These are phyloP conservation scores for Nemania serpens DNA, from an alignment of 2,329 filamentous ascomycete species.

Conservation along the genomic window DNA sequence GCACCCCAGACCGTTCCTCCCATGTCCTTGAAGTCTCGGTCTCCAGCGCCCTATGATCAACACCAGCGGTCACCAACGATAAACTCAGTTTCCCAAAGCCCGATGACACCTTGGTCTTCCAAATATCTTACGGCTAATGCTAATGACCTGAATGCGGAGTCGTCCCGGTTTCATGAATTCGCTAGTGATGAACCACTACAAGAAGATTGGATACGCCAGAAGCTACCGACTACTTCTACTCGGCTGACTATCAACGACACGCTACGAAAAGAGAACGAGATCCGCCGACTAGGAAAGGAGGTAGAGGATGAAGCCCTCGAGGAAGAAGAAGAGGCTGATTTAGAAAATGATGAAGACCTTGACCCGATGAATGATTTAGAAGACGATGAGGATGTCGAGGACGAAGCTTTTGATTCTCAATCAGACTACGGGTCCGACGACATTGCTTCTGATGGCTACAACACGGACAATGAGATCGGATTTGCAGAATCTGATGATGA, in stretches of 20 bases:
- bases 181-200: slow-evolving; percentile 80
- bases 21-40: slow-evolving; percentile 37
- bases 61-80: slow-evolving; percentile 39
- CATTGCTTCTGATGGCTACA: slow-evolving; percentile 69
- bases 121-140: slow-evolving; percentile 58
- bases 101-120: slow-evolving; percentile 45
- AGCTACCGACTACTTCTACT: slow-evolving; percentile 63
- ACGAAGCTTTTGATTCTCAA: slow-evolving; percentile 41
- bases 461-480: slow-evolving; percentile 73
- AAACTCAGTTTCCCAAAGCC: slow-evolving; percentile 47
- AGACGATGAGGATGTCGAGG: slow-evolving; percentile 54
- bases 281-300: slow-evolving; percentile 84
- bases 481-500: slow-evolving; percentile 72
- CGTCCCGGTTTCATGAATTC: slow-evolving; percentile 84
- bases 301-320: slow-evolving; percentile 70
- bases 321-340: slow-evolving; percentile 47
- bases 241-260: slow-evolving; percentile 91
- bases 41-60: slow-evolving; percentile 36
- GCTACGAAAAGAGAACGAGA: slow-evolving; percentile 84
- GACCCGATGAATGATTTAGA: slow-evolving; percentile 56
- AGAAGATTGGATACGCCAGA: slow-evolving; percentile 86
- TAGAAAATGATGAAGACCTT: slow-evolving; percentile 48
- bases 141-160: slow-evolving; percentile 57
- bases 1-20: slow-evolving; percentile 34
- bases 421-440: slow-evolving; percentile 63